phyloP scores from a whole-genome alignment of 306 rosid species.

The Macrotyloma uniflorum region DNA sequence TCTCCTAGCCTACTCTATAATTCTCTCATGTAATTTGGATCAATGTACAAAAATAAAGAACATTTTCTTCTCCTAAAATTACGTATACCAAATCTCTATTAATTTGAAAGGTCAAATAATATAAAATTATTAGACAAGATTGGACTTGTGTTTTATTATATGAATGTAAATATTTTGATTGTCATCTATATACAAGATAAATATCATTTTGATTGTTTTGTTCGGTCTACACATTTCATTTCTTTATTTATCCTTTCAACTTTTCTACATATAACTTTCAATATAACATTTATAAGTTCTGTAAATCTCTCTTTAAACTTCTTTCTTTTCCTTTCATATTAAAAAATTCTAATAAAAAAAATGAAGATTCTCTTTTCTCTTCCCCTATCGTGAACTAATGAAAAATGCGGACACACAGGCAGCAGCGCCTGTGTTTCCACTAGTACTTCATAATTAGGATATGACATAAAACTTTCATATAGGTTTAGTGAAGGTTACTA shows the following conservation, averaged over 20 bases:
- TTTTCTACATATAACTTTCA: too few relatives aligned
- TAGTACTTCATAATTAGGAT: neutral
- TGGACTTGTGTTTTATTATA: neutral
- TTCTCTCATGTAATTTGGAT: neutral
- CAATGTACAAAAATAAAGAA: neutral
- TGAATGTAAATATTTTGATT: neutral
- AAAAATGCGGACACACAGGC: too few relatives aligned
- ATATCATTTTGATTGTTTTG: too few relatives aligned
- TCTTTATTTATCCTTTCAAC: too few relatives aligned
- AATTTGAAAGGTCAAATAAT: neutral
- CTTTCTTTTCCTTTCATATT: too few relatives aligned
- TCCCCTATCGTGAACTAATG: too few relatives aligned
- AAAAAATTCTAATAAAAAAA: too few relatives aligned
- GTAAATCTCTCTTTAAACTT: too few relatives aligned
- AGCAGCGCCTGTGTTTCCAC: too few relatives aligned
- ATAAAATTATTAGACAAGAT: neutral
- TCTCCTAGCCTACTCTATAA: neutral
- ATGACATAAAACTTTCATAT: neutral
- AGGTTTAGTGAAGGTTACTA: neutral
- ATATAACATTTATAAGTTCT: too few relatives aligned
- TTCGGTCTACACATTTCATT: too few relatives aligned
- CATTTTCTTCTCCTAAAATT: neutral
- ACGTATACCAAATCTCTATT: neutral
- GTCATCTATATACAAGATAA: neutral
- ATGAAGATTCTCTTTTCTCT: too few relatives aligned